These are phyloP conservation scores for Anisogramma anomala DNA, from an alignment of 2,329 filamentous ascomycete genomes.

Conservation along the genomic window DNA sequence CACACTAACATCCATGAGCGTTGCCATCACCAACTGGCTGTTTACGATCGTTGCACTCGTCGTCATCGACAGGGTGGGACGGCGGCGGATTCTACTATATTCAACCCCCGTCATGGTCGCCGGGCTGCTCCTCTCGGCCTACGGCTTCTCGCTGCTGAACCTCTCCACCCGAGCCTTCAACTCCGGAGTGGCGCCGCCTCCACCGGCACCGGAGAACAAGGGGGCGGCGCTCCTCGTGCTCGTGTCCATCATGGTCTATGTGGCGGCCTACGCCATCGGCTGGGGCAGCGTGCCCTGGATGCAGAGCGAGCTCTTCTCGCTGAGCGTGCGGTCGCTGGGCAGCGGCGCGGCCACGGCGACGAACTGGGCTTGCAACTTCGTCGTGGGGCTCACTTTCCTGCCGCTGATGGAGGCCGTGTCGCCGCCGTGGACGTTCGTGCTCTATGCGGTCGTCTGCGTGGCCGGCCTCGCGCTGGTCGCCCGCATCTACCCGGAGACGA, in stretches of 20 bases:
- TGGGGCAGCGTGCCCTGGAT: slow-evolving; percentile 94
- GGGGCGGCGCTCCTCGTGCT: slow-evolving; percentile 50
- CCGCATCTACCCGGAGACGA: slow-evolving; percentile 76
- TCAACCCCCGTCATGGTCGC: slow-evolving; percentile 76
- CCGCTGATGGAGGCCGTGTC: slow-evolving; percentile 71
- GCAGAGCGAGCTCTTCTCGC: slow-evolving; percentile 82
- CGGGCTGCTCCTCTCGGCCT: slow-evolving; percentile 58
- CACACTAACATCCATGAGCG: slow-evolving; percentile 64
- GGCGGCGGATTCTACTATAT: slow-evolving; percentile 66
- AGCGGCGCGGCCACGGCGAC: slow-evolving; percentile 66
- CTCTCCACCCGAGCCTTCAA: slow-evolving; percentile 23
- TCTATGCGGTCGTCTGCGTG: slow-evolving; percentile 65
- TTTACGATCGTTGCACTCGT: slow-evolving; percentile 66
- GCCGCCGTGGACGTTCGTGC: slow-evolving; percentile 64
- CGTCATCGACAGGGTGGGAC: slow-evolving; percentile 68
- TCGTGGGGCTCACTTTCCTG: slow-evolving; percentile 77
- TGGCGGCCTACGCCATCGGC: slow-evolving; percentile 74
- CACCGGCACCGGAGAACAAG: slow-evolving; percentile 15
- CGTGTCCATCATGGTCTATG: slow-evolving; percentile 67
- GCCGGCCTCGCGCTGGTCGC: slow-evolving; percentile 58
- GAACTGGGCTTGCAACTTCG: slow-evolving; percentile 79
- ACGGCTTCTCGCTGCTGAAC: slow-evolving; percentile 58
- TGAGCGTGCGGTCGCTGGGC: slow-evolving; percentile 60
- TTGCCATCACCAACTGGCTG: slow-evolving; percentile 72
- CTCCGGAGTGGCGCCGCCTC: slow-evolving; percentile 15